Base-by-base conservation (phyloP, 345 rosid species). In the Litchi chinensis region DNA sequence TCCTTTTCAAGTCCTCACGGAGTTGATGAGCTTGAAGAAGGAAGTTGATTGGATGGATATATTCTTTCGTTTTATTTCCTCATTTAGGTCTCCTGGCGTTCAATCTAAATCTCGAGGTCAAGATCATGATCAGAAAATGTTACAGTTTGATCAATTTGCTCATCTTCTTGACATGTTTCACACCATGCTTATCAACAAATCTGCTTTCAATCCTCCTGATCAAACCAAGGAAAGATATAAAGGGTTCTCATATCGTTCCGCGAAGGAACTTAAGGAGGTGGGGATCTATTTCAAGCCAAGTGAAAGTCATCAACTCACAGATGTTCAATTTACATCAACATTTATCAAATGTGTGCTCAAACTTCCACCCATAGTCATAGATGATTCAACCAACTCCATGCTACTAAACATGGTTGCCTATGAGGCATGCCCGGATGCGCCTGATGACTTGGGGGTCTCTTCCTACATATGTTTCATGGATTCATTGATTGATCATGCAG, bases 401-500 rank as follows among this genome's bases (percentile, higher is more conserved):
- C 52, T 76, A 5, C 65, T 76, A 18, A 76, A 76, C 52, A 18
- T 76, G 79, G 56, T 68, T 0, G 78, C 84, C n/a, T 73, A 39
- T 3, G 81, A 82, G 28, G 21, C 41, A 5, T 44, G 67, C 32
- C 65, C 70, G 0, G 44, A 48, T 43, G 13, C 6, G 3, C 44
- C 28, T 2, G 9, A 18, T 0, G 64, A 66, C 12, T 5, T 59
- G 2, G 52, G 19, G 9, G 73, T 71, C 3, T 60, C 72, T n/a
- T 77, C 84, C 18, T 82, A 73, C 50, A 15, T 82, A 8, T 73
- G 71, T 64, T 74, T 73, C 16, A 44, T 82, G 24, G 57, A 73
- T 63, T 60, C 79, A 3, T 26, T 82, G 19, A 73, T 77, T 44
- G 71, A 21, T 32, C 62, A 57, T 0, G 72, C 24, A 2, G 78